phyloP scores from a whole-genome alignment of 441 rosid genomes.

The Manihot esculenta region DNA sequence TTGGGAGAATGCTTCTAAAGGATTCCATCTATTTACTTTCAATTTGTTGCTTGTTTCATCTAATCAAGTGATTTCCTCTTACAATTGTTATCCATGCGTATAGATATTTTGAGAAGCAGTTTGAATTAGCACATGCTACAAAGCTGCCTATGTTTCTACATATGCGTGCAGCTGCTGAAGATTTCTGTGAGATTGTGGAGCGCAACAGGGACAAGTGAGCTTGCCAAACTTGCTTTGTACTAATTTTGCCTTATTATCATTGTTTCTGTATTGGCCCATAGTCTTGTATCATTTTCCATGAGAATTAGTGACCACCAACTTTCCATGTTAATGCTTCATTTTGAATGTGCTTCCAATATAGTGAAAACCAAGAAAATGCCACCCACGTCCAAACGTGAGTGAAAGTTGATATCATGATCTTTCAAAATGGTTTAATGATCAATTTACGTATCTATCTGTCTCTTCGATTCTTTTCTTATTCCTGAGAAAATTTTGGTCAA shows the following conservation, averaged over 20 bases:
- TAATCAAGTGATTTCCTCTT: not conserved
- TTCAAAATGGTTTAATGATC: not conserved
- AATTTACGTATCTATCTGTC: not conserved
- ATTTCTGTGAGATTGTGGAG: constrained; percentile 81
- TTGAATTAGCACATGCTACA: constrained; percentile 81
- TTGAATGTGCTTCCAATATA: constrained; percentile 6
- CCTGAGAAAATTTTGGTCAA: not conserved
- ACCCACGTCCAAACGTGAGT: no score
- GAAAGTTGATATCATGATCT: no score
- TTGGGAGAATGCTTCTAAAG: constrained; percentile 16
- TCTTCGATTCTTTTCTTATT: not conserved
- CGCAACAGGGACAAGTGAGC: constrained; percentile 65
- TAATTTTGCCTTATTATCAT: not conserved
- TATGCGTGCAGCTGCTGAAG: constrained; percentile 92
- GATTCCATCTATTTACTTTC: not conserved
- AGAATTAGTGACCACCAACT: no score
- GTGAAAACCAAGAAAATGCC: not conserved
- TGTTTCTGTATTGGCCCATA: not conserved
- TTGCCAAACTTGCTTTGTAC: not conserved
- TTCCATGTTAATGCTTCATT: not conserved
- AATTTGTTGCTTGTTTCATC: constrained; percentile 11
- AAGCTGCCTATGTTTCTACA: constrained; percentile 95
- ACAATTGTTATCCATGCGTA: constrained; percentile 6
- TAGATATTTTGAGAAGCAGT: constrained; percentile 96
- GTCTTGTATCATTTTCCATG: not conserved